phyloP scores from a whole-genome alignment of 768 basidiomycete species.

The Cystofilobasidium bisporidii region DNA sequence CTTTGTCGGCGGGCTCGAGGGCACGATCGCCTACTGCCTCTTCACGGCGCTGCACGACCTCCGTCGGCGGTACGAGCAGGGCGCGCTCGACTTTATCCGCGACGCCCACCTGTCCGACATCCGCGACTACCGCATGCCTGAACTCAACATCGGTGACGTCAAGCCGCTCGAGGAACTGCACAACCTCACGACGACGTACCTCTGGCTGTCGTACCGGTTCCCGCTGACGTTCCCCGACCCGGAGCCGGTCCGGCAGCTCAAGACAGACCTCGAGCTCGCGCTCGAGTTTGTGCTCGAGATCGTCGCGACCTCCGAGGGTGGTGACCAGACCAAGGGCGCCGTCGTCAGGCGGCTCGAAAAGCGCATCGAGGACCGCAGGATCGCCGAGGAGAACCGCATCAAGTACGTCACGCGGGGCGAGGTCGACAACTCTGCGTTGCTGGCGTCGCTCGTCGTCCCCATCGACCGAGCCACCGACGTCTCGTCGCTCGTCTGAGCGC shows the following conservation, averaged over 20 bases:
- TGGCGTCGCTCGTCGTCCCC: slow-evolving; percentile 1
- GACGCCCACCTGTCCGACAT: slow-evolving; percentile 26
- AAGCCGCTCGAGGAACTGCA: slow-evolving; percentile 61
- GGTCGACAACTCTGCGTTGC: not conserved
- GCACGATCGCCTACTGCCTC: not conserved
- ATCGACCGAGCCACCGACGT: not conserved
- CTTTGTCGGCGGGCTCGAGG: not conserved
- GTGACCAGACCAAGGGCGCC: slow-evolving; percentile 2
- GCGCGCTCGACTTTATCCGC: slow-evolving; percentile 32
- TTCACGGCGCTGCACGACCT: slow-evolving; percentile 2
- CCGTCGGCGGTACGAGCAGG: not conserved
- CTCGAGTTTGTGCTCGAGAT: slow-evolving; percentile 24
- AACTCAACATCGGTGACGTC: slow-evolving; percentile 27
- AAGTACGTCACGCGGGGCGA: slow-evolving; percentile 6
- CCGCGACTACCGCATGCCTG: not conserved
- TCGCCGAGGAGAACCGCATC: slow-evolving; percentile 7
- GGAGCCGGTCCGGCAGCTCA: slow-evolving; percentile 48
- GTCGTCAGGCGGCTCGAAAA: not conserved
- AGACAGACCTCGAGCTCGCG: slow-evolving; percentile 35
- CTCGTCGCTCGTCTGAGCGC: not conserved
- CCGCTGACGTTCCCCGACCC: slow-evolving; percentile 58
- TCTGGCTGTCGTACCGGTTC: slow-evolving; percentile 72
- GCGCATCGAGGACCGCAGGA: not conserved
- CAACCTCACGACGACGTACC: slow-evolving; percentile 62
- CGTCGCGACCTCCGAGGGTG: not conserved